A percentile compares a stretch with the other conserved stretches of the same genome.
phyloP scores from a whole-genome alignment of 306 rosid species.

The Fragaria nilgerrensis region DNA sequence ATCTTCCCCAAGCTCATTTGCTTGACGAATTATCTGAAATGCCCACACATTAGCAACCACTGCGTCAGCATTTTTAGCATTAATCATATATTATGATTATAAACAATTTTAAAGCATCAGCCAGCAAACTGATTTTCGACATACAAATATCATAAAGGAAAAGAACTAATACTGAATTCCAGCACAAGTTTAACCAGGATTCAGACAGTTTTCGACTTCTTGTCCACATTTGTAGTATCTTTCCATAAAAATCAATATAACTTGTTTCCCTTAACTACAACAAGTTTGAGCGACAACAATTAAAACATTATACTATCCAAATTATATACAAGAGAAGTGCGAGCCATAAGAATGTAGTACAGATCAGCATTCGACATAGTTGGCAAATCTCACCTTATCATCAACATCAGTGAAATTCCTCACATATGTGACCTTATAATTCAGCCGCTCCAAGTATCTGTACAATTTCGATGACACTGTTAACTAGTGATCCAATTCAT shows the following conservation, averaged over 20 bases:
- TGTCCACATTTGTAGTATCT: background rate
- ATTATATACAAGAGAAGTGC: background rate
- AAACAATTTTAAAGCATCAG: background rate
- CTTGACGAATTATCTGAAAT: slow-evolving; percentile 77
- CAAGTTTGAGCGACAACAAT: background rate
- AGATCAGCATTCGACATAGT: background rate
- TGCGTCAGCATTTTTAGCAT: slow-evolving; percentile 1
- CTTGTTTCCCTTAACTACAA: background rate
- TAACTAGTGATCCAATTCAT: slow-evolving; percentile 8
- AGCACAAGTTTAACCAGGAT: too few relatives aligned
- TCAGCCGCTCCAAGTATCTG: slow-evolving; percentile 73
- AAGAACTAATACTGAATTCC: background rate
- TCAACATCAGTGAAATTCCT: slow-evolving; percentile 98
- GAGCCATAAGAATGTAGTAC: background rate
- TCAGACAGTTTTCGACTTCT: background rate
- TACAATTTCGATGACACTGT: slow-evolving; percentile 20
- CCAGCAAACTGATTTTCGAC: background rate
- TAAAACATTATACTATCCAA: background rate
- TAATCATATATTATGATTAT: background rate
- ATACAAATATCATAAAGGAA: background rate
- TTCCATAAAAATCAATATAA: background rate
- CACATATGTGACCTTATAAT: slow-evolving; percentile 86
- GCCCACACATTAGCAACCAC: slow-evolving; percentile 32
- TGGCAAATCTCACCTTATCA: slow-evolving; percentile 69
- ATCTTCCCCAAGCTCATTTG: slow-evolving; percentile 79